Evolutionary conservation across 371 early-diverging fungal genomes (phyloP), one percentile per base, ranked within the genome.

Genomic region (Haplosporangium sp.): DNA sequence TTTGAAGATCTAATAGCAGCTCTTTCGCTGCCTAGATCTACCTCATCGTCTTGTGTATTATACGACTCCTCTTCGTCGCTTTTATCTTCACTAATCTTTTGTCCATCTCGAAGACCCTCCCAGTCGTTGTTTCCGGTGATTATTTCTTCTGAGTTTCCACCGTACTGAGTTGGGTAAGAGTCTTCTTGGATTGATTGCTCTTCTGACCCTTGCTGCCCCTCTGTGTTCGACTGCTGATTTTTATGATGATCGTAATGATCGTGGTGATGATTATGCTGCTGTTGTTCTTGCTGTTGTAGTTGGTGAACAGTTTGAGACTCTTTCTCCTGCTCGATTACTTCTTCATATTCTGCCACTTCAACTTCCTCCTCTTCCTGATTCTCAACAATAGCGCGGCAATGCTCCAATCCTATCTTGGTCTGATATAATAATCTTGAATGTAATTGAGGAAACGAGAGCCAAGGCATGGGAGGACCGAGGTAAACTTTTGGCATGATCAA

Each of bases 401-500:
- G 88, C 27, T 86, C 86, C n/a, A 90, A 60, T 8, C 90, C 90
- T 38, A 84, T 77, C 69, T 90, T 90, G 13, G 88, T 88, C 68
- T 88, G 90, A 50, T 87, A 76, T 20, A 90, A 59, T 1, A 90
- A 53, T 9, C 90, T 69, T 17, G 84, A 84, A 59, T 90, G 88
- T 71, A 88, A 35, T 3, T 44, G 34, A 6, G 15, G 44, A 48
- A 79, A 79, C 0, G 65, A 44, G 3, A 85, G 48, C 88, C 90
- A 89, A 0, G 88, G 89, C 86, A 88, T 88, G 0, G 89, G 87
- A 9, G 88, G 88, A 1, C 90, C 88, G 20, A 91, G 58, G 72
- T 86, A 89, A 2, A 90, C 89, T 7, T 86, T 83, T 0, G 90
- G 90, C 35, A 91, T 76, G 19, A 91, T 71, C 58, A 90, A 59